phyloP scores from a whole-genome alignment of 768 basidiomycete species.

The Floccularia luteovirens region DNA sequence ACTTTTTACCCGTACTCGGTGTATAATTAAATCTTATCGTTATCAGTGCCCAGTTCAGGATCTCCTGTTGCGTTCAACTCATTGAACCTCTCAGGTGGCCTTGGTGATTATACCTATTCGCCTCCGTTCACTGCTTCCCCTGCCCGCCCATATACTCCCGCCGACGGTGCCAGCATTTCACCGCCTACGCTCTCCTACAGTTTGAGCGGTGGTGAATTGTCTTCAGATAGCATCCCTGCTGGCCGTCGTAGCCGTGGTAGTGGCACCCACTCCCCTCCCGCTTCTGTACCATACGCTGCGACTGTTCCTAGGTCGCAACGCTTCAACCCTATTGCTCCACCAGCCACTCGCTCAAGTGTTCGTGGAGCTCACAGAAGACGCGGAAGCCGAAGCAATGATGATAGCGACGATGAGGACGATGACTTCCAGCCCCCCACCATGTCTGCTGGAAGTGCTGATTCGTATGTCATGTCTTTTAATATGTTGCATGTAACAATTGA shows the following conservation, averaged over 20 bases:
- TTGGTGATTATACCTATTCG: conserved; percentile 51
- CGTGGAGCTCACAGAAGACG: conserved; percentile 35
- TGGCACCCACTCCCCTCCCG: conserved; percentile 44
- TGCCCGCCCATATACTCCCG: conserved; percentile 63
- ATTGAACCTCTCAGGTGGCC: conserved; percentile 46
- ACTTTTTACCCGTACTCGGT: conserved; percentile 2
- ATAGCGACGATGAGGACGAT: conserved; percentile 68
- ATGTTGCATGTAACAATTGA: background rate
- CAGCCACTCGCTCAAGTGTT: conserved; percentile 48
- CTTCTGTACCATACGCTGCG: conserved; percentile 41
- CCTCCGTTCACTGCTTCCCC: conserved; percentile 44
- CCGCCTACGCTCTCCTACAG: conserved; percentile 65
- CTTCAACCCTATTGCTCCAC: conserved; percentile 65
- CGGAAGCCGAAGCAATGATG: conserved; percentile 48
- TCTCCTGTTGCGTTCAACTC: conserved; percentile 60
- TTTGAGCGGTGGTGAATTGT: conserved; percentile 62
- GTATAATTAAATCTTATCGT: conserved; percentile 9
- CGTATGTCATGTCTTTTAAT: conserved; percentile 7
- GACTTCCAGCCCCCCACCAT: conserved; percentile 55
- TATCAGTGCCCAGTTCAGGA: conserved; percentile 46
- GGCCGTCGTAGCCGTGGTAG: conserved; percentile 66
- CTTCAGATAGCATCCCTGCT: conserved; percentile 64
- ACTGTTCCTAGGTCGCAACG: conserved; percentile 70
- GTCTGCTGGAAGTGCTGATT: conserved; percentile 40
- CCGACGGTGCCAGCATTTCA: conserved; percentile 54